phyloP scores from a whole-genome alignment of 352 stramenopile species.

The Phytophthora hybrid region DNA sequence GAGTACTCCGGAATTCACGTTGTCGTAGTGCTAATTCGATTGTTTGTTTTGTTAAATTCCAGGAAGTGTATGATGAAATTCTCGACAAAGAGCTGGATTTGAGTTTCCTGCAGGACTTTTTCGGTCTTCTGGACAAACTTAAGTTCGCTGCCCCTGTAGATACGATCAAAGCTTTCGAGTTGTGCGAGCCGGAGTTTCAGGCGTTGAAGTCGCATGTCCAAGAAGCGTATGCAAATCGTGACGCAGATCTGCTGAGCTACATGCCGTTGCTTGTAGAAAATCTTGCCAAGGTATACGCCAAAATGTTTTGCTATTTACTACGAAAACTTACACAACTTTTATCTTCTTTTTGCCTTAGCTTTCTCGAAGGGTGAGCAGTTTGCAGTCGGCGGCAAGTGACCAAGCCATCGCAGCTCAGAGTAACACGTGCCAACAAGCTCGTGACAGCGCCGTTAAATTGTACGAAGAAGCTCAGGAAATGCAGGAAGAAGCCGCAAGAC shows the following conservation, averaged over 20 bases:
- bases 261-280: conserved; percentile 30
- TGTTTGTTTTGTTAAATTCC: neutral
- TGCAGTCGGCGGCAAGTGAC: conserved; percentile 46
- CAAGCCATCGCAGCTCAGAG: conserved; percentile 43
- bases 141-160: conserved; percentile 42
- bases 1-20: neutral
- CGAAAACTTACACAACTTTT: neutral
- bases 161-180: conserved; percentile 38
- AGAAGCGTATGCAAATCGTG: conserved; percentile 37
- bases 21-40: neutral
- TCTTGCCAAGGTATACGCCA: conserved; percentile 14
- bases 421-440: conserved; percentile 45
- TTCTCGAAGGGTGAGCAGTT: conserved; percentile 18
- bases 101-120: conserved; percentile 55
- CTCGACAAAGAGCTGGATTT: conserved; percentile 61
- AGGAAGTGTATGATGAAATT: conserved; percentile 60
- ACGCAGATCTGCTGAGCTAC: conserved; percentile 47
- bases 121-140: conserved; percentile 43
- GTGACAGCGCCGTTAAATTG: conserved; percentile 33
- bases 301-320: no score
- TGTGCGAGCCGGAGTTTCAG: conserved; percentile 58
- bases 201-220: conserved; percentile 46
- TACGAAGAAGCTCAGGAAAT: conserved; percentile 42
- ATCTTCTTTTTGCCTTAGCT: conserved; percentile 15
- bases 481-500: conserved; percentile 29